Base-by-base conservation (phyloP, 345 rosid species). In the Cardamine occulta region DNA sequence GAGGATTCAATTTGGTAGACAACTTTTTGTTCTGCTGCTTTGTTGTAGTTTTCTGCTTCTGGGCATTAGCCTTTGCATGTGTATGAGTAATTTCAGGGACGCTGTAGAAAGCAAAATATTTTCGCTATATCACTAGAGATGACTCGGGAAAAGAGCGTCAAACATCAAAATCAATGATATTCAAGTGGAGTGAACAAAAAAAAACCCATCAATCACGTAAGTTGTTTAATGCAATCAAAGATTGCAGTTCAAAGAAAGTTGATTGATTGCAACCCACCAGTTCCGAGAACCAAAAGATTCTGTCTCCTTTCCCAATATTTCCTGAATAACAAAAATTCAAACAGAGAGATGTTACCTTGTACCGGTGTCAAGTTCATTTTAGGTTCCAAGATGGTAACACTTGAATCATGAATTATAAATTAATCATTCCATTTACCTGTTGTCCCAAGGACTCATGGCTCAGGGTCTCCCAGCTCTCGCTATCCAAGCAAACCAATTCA, bases 401-500 rank as follows among this genome's bases (percentile, higher is more conserved):
- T 64, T 40, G 63, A 28, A 73, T 15, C 53, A 39, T 66, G 51
- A 55, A 51, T 40, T 57, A 28, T 4, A 66, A 26, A 58, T 34
- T 32, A 26, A 34, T 8, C 72, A 61, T 75, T 68, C 15, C 58
- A 49, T 24, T 73, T 79, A 85, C 93, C 81, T 76, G 80, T 49
- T 81, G 83, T 19, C 40, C 76, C 63, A 79, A 63, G 75, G 84
- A 82, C 69, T 60, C 78, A 48, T 80, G 83, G 54, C 73, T 70
- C 40, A 69, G 66, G n/a, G 75, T 83, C 79, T 85, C 87, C 83
- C 82, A 78, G 77, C 82, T 81, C 74, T 82, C 85, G 69, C 83
- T 68, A 53, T 83, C 85, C 80, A 83, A 78, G 85, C 84, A 79
- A 58, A 84, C 80, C 64, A 83, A 70, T 47, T 84, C 84, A 56